A percentile compares a stretch with the other conserved stretches of the same genome.
phyloP scores from a whole-genome alignment of 1,139 yeast genomes.

The Geotrichum reessii region DNA sequence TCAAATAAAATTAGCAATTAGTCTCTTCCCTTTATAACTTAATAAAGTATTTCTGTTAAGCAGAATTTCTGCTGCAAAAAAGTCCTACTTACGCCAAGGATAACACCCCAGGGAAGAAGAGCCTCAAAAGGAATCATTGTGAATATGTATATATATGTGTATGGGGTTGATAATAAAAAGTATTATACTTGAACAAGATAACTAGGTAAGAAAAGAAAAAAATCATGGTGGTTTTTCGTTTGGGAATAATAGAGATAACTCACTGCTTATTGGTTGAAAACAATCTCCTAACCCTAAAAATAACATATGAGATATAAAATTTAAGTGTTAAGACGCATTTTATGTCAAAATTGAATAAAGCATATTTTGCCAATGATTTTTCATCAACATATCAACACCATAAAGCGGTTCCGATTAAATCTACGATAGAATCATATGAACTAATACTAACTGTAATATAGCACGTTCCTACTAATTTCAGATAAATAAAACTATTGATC shows the following conservation, averaged over 20 bases:
- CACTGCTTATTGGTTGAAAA: conserved; percentile 5
- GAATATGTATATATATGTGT: conserved; percentile 1
- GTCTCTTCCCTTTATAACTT: not conserved
- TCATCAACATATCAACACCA: not conserved
- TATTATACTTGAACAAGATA: conserved; percentile 28
- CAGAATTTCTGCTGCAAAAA: not conserved
- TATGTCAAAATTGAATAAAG: not conserved
- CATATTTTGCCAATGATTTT: not conserved
- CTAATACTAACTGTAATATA: not conserved
- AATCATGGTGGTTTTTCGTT: conserved; percentile 3
- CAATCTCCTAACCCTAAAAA: conserved; percentile 10
- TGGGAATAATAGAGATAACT: conserved; percentile 10
- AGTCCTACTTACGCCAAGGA: conserved; percentile 45
- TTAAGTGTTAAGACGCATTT: not conserved
- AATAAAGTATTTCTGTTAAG: not conserved
- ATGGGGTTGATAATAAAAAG: not conserved
- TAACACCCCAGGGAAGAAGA: conserved; percentile 58
- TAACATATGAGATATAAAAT: not conserved
- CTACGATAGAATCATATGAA: not conserved
- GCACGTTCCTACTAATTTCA: not conserved
- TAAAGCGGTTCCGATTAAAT: not conserved
- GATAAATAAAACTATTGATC: not conserved
- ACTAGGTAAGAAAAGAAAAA: conserved; percentile 2
- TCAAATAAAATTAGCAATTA: not conserved
- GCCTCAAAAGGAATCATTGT: conserved; percentile 70